Evolutionary conservation across 345 rosid species (phyloP).

Genomic region (Gynandropsis gynandra): DNA sequence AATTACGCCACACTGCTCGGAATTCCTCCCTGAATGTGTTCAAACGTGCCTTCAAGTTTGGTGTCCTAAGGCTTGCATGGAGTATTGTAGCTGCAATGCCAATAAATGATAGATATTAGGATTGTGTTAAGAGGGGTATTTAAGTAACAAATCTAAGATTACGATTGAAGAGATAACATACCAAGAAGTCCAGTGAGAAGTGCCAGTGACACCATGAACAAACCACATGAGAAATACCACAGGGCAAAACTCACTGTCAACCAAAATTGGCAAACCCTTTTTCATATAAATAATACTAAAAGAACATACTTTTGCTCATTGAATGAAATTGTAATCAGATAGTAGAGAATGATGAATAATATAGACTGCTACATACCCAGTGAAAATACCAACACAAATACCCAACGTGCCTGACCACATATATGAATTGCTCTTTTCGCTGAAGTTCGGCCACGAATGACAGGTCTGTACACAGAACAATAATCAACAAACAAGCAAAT

Average conservation of each 20-base stretch:
- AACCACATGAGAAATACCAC: slow-evolving; percentile 83
- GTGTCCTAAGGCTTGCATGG: slow-evolving; percentile 94
- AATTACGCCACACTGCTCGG: slow-evolving; percentile 96
- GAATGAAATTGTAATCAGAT: neutral
- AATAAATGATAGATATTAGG: slow-evolving; percentile 1
- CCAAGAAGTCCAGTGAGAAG: slow-evolving; percentile 77
- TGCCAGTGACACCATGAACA: slow-evolving; percentile 77
- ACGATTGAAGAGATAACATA: slow-evolving; percentile 24
- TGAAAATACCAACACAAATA: slow-evolving; percentile 65
- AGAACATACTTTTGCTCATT: neutral
- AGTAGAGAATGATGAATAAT: neutral
- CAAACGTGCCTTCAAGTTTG: slow-evolving; percentile 92
- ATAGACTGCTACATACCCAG: slow-evolving; percentile 38
- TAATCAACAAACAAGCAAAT: slow-evolving; percentile 18
- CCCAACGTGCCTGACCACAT: slow-evolving; percentile 93
- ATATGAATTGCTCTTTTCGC: slow-evolving; percentile 69
- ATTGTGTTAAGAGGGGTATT: too few species aligned
- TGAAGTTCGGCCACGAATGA: slow-evolving; percentile 88
- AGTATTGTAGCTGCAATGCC: slow-evolving; percentile 55
- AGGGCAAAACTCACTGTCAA: slow-evolving; percentile 56
- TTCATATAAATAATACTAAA: neutral
- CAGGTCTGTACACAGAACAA: slow-evolving; percentile 52
- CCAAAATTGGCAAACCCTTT: neutral
- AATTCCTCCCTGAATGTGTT: slow-evolving; percentile 96
- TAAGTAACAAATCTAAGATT: slow-evolving; percentile 18